These are phyloP conservation scores for Calonectria pseudoreteaudii DNA, from an alignment of 2,329 filamentous ascomycete genomes.

Conservation along the genomic window DNA sequence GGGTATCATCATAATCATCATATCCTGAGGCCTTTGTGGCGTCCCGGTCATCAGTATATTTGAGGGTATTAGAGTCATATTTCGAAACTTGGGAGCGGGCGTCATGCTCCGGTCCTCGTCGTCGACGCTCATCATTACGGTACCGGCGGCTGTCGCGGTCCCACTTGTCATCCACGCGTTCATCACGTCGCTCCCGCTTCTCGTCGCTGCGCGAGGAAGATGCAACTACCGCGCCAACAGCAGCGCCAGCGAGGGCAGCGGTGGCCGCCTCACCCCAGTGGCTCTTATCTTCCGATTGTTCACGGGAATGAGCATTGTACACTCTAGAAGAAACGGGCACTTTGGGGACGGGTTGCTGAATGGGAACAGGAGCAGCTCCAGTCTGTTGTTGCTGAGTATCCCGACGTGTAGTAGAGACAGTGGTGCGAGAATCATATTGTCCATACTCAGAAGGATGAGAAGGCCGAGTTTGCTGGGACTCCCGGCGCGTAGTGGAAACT, in stretches of 20 bases:
- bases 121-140: slow-evolving; percentile 31
- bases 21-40: slow-evolving; percentile 46
- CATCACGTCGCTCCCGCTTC: slow-evolving; percentile 27
- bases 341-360: slow-evolving; percentile 89
- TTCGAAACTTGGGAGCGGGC: slow-evolving; percentile 46
- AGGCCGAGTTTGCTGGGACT: neutral
- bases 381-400: slow-evolving; percentile 52
- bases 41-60: slow-evolving; percentile 45
- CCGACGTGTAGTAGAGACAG: neutral
- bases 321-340: slow-evolving; percentile 77
- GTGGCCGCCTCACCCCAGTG: slow-evolving; percentile 56
- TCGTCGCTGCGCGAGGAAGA: slow-evolving; percentile 39
- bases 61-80: slow-evolving; percentile 45
- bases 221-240: slow-evolving; percentile 54
- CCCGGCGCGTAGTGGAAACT: neutral
- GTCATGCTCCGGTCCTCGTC: slow-evolving; percentile 26
- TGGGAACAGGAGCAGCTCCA: slow-evolving; percentile 71
- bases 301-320: slow-evolving; percentile 62
- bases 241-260: slow-evolving; percentile 61
- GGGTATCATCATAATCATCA: slow-evolving; percentile 47
- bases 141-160: slow-evolving; percentile 35
- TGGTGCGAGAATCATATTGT: neutral
- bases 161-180: slow-evolving; percentile 35
- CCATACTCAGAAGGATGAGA: neutral
- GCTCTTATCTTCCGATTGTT: slow-evolving; percentile 52